A percentile compares a stretch with the other conserved stretches of the same genome.
Conservation (phyloP, 768 basidiomycete genomes). For the Rhizopogon rudus region DNA sequence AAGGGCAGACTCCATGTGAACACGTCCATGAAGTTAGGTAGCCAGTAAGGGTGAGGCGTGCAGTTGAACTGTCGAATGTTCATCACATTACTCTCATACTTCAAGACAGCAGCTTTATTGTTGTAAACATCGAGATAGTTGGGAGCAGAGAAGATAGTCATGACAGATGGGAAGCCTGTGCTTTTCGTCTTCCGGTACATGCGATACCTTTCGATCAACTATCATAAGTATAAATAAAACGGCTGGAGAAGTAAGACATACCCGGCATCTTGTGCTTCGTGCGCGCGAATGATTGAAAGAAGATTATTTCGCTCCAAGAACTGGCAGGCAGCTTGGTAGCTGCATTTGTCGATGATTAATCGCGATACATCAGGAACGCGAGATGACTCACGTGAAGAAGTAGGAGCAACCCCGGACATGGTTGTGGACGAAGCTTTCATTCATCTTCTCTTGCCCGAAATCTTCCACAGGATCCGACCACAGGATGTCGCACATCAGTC, state of each 20-base stretch:
- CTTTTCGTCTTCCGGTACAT: conserved; percentile 99
- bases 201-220: conserved; percentile 58
- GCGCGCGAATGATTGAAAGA: conserved; percentile 93
- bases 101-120: conserved; percentile 98
- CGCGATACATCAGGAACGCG: background rate
- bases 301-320: conserved; percentile 98
- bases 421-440: conserved; percentile 90
- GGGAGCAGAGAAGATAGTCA: conserved; percentile 99
- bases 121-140: conserved; percentile 99
- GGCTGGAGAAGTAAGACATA: conserved; percentile 29
- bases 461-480: conserved; percentile 99
- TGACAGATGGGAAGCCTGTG: conserved; percentile 97
- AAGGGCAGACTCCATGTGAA: conserved; percentile 99
- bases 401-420: conserved; percentile 96
- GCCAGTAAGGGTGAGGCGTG: conserved; percentile 94
- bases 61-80: conserved; percentile 98
- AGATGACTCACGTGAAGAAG: conserved; percentile 70
- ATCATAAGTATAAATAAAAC: background rate
- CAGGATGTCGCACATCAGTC: conserved; percentile 97
- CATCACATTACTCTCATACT: conserved; percentile 99
- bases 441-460: conserved; percentile 90
- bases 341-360: conserved; percentile 25
- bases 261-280: conserved; percentile 99
- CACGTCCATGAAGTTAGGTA: conserved; percentile 99
- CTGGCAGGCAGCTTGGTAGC: conserved; percentile 94